A percentile compares a stretch with the other conserved stretches of the same genome.
Evolutionary conservation across 495 filamentous ascomycete species (phyloP).

Genomic region (Sporormia fimetaria): DNA sequence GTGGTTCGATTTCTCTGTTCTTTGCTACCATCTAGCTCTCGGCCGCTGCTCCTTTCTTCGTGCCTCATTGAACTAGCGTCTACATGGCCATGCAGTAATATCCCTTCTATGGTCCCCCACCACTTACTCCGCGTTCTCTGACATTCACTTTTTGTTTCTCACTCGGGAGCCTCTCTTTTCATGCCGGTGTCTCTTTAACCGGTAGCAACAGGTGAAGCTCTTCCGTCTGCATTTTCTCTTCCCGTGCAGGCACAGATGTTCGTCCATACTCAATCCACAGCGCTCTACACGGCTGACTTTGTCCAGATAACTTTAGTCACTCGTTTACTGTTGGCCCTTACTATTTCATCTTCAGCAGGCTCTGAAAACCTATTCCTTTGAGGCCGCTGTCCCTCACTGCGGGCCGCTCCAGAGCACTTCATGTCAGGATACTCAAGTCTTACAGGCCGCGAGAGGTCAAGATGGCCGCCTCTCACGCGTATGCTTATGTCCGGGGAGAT

Average conservation of each 20-base stretch:
- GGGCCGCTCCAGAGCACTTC: too few species aligned
- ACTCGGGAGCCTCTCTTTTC: slow-evolving; percentile 25
- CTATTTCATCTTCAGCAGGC: slow-evolving; percentile 26
- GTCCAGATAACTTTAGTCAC: slow-evolving; percentile 20
- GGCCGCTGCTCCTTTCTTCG: slow-evolving; percentile 12
- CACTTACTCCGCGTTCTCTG: slow-evolving; percentile 6
- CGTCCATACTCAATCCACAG: slow-evolving; percentile 16
- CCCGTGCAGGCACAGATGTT: slow-evolving; percentile 25
- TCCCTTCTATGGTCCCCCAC: slow-evolving; percentile 9
- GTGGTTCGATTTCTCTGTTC: slow-evolving; percentile 21
- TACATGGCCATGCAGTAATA: slow-evolving; percentile 21
- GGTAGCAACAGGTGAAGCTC: slow-evolving; percentile 14
- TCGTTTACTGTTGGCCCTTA: slow-evolving; percentile 12
- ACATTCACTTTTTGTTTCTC: slow-evolving; percentile 22
- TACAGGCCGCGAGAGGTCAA: slow-evolving; percentile 27
- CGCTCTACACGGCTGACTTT: background rate
- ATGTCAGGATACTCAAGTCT: slow-evolving; percentile 23
- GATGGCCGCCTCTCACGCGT: slow-evolving; percentile 31
- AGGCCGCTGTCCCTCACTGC: too few species aligned
- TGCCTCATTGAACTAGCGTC: slow-evolving; percentile 18
- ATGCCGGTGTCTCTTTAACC: slow-evolving; percentile 26
- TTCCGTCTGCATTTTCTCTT: slow-evolving; percentile 23
- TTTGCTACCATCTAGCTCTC: slow-evolving; percentile 11
- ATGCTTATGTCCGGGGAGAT: slow-evolving; percentile 44
- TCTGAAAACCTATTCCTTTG: slow-evolving; percentile 28